Percentiles rank a stretch among this genome's conserved stretches.
Conservation (phyloP, 305 asterid species). For the Plantago lanceolata region DNA sequence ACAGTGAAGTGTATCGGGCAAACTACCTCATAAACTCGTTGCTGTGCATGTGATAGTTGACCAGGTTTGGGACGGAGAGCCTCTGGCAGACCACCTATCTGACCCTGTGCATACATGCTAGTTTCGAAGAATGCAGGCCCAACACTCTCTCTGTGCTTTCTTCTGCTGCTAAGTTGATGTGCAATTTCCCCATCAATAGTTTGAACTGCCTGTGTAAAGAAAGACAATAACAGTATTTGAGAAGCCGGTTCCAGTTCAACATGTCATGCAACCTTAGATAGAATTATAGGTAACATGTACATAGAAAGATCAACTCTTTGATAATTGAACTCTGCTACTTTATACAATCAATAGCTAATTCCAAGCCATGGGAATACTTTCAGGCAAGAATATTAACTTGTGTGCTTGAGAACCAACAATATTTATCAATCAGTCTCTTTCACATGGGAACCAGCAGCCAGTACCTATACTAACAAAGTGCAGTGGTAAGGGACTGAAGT, state of each 20-base stretch:
- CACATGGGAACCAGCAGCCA: not conserved
- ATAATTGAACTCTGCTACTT: not conserved
- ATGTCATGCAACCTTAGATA: not conserved
- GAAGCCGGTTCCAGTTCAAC: not conserved
- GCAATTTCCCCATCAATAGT: constrained; percentile 88
- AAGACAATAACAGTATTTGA: constrained; percentile 3
- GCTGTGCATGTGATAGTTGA: constrained; percentile 81
- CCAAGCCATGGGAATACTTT: not conserved
- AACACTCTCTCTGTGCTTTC: constrained; percentile 78
- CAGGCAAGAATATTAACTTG: not conserved
- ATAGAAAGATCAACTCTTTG: not conserved
- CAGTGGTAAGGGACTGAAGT: too few relatives aligned
- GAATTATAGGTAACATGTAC: not conserved
- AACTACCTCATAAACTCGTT: constrained; percentile 91
- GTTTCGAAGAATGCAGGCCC: constrained; percentile 70
- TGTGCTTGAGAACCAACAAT: not conserved
- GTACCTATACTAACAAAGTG: not conserved
- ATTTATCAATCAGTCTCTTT: not conserved
- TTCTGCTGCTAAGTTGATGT: constrained; percentile 63
- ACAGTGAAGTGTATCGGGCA: constrained; percentile 13
- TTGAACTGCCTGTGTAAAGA: constrained; percentile 66
- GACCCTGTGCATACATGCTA: constrained; percentile 64
- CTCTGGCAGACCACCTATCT: constrained; percentile 74
- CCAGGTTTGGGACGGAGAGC: constrained; percentile 98
- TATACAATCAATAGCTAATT: not conserved